Evolutionary conservation across 257 asterid genomes (phyloP), one percentile per base, ranked within the genome.

Genomic region (Nicotiana undulata): DNA sequence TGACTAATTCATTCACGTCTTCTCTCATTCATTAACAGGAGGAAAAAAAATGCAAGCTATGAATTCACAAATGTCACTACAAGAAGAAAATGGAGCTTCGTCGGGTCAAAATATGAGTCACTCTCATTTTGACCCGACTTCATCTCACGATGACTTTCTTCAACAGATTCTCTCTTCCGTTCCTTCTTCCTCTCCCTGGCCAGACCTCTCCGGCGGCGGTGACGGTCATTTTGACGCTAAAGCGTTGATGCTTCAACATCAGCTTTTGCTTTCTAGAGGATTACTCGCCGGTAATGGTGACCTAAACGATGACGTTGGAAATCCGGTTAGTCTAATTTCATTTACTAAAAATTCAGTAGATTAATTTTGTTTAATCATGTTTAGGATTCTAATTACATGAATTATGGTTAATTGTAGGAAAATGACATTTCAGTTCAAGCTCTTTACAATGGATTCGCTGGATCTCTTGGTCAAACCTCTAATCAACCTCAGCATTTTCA

Each of bases 81-180:
- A 86, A 59, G 95, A 63, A 12, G 76, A 63, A 52, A 79, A 64
- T 63, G 82, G 63, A 16, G 75, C 40, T 77, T 84, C 80, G 2
- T 86, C 84, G 9, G 79, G 81, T 6, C 52, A 40, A 37, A 51
- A 67, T 2, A 37, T 67, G 18, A n/a, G 53, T 37, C 53, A 67
- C 26, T n/a, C 56, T 3, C 76, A 68, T 67, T 92, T 91, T 86
- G 96, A 94, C 87, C 92, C 89, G 11, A 56, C 84, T 13, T 84
- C 93, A 37, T 81, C 95, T n/a, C 91, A 89, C 63, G 96, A 91
- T 32, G 97, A 91, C 52, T 94, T 94, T 24, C 94, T 92, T 13
- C 93, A 94, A 28, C 98, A 94, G 80, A 90, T 94, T 88, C 89
- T 92, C 32, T 91, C 95, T 52, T 88, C 97, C 9, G 87, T 90